Base-by-base conservation (phyloP, 345 rosid species). In the Mallotus nudiflorus region DNA sequence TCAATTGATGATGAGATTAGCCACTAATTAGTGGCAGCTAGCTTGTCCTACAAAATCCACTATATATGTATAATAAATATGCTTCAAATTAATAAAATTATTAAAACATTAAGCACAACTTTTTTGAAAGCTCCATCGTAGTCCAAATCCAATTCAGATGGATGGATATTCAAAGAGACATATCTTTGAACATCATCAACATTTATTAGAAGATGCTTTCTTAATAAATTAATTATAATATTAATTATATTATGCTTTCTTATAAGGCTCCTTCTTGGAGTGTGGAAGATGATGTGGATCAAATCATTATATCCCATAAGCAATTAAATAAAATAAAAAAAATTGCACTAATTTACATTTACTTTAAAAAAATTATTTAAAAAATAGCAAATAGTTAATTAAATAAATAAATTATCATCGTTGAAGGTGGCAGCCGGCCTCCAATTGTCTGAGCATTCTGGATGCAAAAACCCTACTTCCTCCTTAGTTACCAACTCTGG, bases 391-490 rank as follows among this genome's bases (percentile, higher is more conserved):
- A 54, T 54, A 11, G 33, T 4, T 42, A 4, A 42, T 3, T 42
- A 42, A 9, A 3, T 42, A 42, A 9, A 42, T 4, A 9, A n/a
- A n/a, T n/a, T n/a, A n/a, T n/a, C n/a, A n/a, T 67, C 13, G 9
- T 10, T 24, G 29, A 28, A 58, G 65, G 42, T 53, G 72, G 76
- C 76, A 25, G 68, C 71, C 60, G 78, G 75, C 73, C 50, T 55
- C 1, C 33, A 6, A 14, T 39, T 29, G 19, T 49, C 19, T 0
- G 22, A 45, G 24, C 14, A 50, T 59, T 51, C 24, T 57, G 50
- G 62, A 70, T 77, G 62, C 72, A 76, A 78, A n/a, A n/a, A 78
- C 10, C 72, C 28, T 13, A 12, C 57, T 53, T n/a, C n/a, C n/a
- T n/a, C n/a, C n/a, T n/a, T n/a, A n/a, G n/a, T n/a, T n/a, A n/a